These are phyloP conservation scores for Phycomyces blakesleeanus DNA, from an alignment of 192 early-diverging fungal genomes.

Conservation along the genomic window DNA sequence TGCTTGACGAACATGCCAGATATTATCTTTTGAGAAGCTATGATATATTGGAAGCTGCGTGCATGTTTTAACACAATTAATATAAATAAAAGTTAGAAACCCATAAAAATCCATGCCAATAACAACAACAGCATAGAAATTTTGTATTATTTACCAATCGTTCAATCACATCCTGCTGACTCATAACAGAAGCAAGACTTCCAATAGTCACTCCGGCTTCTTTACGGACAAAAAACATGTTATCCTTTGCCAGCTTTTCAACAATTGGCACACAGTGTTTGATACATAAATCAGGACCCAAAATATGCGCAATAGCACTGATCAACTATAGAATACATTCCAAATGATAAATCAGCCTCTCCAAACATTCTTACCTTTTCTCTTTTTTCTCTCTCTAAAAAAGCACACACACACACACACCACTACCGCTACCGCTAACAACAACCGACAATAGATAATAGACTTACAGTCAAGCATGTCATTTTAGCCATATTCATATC, in stretches of 20 bases:
- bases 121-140: conserved; percentile 7
- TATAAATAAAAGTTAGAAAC: conserved; percentile 26
- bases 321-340: conserved; percentile 39
- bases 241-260: conserved; percentile 40
- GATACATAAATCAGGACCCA: conserved; percentile 44
- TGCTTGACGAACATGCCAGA: conserved; percentile 56
- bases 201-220: conserved; percentile 43
- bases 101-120: too few relatives aligned
- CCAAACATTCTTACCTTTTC: neutral
- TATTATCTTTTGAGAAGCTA: conserved; percentile 45
- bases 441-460: neutral
- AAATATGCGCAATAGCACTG: conserved; percentile 35
- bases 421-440: too few relatives aligned
- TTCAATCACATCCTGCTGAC: conserved; percentile 27
- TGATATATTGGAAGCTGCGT: conserved; percentile 46
- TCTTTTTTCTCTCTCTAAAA: neutral
- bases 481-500: conserved; percentile 36
- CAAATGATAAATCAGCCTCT: neutral
- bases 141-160: conserved; percentile 37
- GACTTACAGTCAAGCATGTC: conserved; percentile 34
- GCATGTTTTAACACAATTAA: neutral
- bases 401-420: too few relatives aligned
- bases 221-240: conserved; percentile 55
- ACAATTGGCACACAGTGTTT: conserved; percentile 45
- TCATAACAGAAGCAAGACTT: conserved; percentile 33